Evolutionary conservation across 495 filamentous ascomycete genomes (phyloP).

Genomic region (Aspergillus hancockii): DNA sequence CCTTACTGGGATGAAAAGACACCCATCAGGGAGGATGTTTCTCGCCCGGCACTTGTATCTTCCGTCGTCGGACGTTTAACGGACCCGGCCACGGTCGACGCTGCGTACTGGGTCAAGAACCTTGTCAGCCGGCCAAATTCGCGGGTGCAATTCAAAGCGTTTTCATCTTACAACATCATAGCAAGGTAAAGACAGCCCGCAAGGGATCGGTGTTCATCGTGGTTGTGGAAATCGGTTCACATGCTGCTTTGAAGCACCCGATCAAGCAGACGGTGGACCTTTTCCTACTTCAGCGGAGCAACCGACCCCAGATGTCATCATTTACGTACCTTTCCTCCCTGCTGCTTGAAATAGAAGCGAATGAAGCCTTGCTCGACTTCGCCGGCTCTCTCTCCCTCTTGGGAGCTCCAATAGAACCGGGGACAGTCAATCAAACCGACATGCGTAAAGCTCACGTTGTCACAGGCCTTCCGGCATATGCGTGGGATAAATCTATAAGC

Average conservation of each 20-base stretch:
- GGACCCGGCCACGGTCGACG: constrained; percentile 2
- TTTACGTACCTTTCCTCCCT: background rate
- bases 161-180: constrained; percentile 1
- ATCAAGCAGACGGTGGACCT: constrained; percentile 16
- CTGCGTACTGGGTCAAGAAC: constrained; percentile 18
- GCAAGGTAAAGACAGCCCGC: background rate
- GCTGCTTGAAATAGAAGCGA: background rate
- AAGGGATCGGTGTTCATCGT: constrained; percentile 9
- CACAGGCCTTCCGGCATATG: background rate
- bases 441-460: background rate
- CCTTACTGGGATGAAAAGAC: background rate
- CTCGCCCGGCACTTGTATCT: constrained; percentile 3
- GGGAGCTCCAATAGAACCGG: background rate
- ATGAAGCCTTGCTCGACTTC: background rate
- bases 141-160: constrained; percentile 22
- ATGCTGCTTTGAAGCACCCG: constrained; percentile 39
- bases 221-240: constrained; percentile 51
- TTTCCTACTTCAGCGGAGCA: background rate
- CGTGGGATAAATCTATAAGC: background rate
- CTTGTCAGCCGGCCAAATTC: constrained; percentile 33
- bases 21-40: background rate
- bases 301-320: background rate
- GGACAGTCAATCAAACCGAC: background rate
- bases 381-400: background rate
- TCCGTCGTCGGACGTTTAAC: constrained; percentile 5